These are phyloP conservation scores for Umbilicus rupestris DNA, from an alignment of 164 flowering plant species.

Conservation along the genomic window DNA sequence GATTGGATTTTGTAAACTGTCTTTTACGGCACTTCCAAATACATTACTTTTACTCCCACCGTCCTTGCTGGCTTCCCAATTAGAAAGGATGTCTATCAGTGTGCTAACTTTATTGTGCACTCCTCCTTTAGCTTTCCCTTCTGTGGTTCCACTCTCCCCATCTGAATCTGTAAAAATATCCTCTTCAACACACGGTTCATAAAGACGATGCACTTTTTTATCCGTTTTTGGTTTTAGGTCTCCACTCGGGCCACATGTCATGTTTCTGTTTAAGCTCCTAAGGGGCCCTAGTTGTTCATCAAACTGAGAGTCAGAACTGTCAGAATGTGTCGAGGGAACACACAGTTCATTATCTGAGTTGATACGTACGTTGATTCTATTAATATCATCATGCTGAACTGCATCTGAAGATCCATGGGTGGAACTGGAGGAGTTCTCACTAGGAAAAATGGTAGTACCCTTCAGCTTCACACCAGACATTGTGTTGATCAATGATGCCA, in stretches of 20 bases:
- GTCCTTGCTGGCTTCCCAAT: not conserved
- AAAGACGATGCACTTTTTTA: not conserved
- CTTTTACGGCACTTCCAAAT: not conserved
- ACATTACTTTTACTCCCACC: not conserved
- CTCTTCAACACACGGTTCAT: not conserved
- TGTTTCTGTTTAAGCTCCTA: not conserved
- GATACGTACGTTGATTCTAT: not conserved
- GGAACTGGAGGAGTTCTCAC: not conserved
- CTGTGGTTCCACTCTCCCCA: not conserved
- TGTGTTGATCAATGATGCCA: slow-evolving; percentile 36
- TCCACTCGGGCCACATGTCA: not conserved
- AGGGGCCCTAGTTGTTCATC: slow-evolving; percentile 4
- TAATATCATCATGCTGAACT: not conserved
- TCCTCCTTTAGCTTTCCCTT: not conserved
- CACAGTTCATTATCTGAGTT: not conserved
- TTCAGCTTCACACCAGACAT: slow-evolving; percentile 52
- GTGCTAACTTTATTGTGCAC: not conserved
- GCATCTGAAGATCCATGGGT: not conserved
- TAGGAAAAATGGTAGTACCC: slow-evolving; percentile 25
- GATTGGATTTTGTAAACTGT: not conserved
- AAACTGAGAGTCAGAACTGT: slow-evolving; percentile 1
- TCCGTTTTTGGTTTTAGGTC: not conserved
- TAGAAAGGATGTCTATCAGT: not conserved
- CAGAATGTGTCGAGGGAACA: not conserved
- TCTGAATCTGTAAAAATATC: slow-evolving; percentile 5